Evolutionary conservation across 805 yeast species (phyloP).

Genomic region (Pichia nakasei): DNA sequence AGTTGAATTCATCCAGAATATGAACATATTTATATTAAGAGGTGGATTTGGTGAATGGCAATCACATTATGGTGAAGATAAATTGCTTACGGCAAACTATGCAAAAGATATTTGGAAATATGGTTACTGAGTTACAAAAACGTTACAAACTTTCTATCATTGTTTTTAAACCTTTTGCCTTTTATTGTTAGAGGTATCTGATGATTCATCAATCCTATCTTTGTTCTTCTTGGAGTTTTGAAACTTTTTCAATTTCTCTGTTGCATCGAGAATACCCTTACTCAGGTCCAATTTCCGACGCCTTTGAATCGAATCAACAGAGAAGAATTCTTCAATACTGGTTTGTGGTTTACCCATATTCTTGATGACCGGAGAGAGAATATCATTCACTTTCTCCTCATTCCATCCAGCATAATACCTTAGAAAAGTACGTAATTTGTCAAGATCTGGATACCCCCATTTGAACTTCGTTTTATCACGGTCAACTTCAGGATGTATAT

Average conservation of each 20-base stretch:
- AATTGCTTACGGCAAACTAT: conserved; percentile 52
- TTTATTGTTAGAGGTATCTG: background rate
- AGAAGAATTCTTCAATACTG: conserved; percentile 60
- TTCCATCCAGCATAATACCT: conserved; percentile 73
- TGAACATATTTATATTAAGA: conserved; percentile 53
- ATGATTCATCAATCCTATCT: background rate
- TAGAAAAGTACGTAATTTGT: conserved; percentile 62
- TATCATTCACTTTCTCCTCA: conserved; percentile 66
- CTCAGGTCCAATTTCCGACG: conserved; percentile 43
- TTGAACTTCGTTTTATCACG: conserved; percentile 64
- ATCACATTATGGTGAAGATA: conserved; percentile 58
- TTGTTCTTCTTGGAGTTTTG: conserved; percentile 1
- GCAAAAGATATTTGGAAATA: conserved; percentile 32
- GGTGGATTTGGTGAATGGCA: conserved; percentile 93
- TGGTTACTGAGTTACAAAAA: conserved; percentile 10
- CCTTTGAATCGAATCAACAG: conserved; percentile 43
- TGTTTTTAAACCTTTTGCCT: background rate
- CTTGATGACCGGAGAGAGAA: conserved; percentile 74
- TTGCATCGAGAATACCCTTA: conserved; percentile 54
- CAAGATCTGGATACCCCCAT: conserved; percentile 90
- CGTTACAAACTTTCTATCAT: background rate
- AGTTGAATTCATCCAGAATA: conserved; percentile 28
- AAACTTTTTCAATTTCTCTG: conserved; percentile 33
- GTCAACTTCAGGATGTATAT: conserved; percentile 76
- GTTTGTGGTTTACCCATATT: conserved; percentile 67